Base-by-base conservation (phyloP, 2,329 filamentous ascomycete genomes). In the Aspergillus spinulosporus region DNA sequence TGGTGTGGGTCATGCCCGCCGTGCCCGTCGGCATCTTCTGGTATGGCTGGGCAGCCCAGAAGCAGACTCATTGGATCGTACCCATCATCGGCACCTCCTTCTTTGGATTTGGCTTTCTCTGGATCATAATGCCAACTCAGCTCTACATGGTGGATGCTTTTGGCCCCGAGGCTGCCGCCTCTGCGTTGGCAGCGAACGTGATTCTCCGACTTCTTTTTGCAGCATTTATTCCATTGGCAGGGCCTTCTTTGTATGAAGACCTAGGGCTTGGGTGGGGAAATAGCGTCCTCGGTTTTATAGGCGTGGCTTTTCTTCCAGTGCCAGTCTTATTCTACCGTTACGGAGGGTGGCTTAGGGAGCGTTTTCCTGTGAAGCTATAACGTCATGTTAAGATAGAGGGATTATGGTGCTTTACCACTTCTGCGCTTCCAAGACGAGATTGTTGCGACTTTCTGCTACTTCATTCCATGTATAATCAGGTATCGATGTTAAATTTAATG, bases 201-300 rank as follows among this genome's bases (percentile, higher is more conserved):
- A 4, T 64, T 14, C 12, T 64, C 0, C 54, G 60, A 15, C 73
- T 68, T n/a, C 63, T 84, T 0, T 74, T 83, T 5, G 84, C 82
- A 6, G 82, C 80, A 2, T 67, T 85, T 40, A 69, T 88, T 1
- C 85, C 84, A 0, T 72, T 87, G 5, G 77, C 78, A 1, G 84
- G 82, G 0, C 71, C 81, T 32, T 63, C 71, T 44, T 84, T 88
- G 83, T 88, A 86, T 63, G 70, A 77, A 12, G 72, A 68, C 2
- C 69, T 88, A 1, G 84, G 84, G 0, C 63, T 84, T 3, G 84
- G 84, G 0, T 85, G 84, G 69, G 86, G 21, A 21, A 21, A 21
- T 59, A 78, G 73, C 14, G 49, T 84, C 49, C 62, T 84, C 2
- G 82, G 71, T 0, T 82, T 84, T 53, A 73, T 83, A 44, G 71